Base-by-base conservation (phyloP, 2,329 filamentous ascomycete genomes). In the Plectosphaerella sp. region DNA sequence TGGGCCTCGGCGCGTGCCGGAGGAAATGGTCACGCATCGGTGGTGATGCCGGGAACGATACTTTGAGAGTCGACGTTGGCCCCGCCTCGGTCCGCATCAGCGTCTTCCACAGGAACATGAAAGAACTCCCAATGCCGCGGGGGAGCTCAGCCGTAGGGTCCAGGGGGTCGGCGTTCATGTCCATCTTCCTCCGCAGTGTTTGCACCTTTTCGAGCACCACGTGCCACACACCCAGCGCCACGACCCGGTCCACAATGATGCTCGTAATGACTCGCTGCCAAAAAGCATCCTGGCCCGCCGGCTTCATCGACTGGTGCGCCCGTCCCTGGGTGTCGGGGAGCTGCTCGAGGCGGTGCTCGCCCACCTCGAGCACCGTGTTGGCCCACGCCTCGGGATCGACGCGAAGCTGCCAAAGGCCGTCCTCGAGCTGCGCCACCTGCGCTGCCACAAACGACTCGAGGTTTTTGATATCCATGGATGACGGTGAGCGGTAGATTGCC, bases 351-450 rank as follows among this genome's bases (percentile, higher is more conserved):
- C 72, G 65, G 57, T 84, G 80, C 12, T 81, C 76, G 20, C 65
- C 68, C 25, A 60, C 58, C 1, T 79, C 74, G 9, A 60, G 55
- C 1, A 82, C 43, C 1, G 63, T 51, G 2, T 77, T 67, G 4
- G 69, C 63, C 55, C 84, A 85, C 62, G 83, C 84, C 1, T 64
- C 64, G 0, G 82, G 81, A 59, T 86, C 83, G 57, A 86, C 82
- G 8, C 81, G 72, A 3, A 86, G 64, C 0, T 71, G 59, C 73
- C 73, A 80, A 0, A 83, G 43, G 57, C 84, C 78, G 61, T 85
- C 80, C 51, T 80, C 73, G 1, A 73, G 72, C 4, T 69, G 68
- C 0, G 67, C 59, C 1, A 58, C 58, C 54, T 68, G 72, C 0
- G 76, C 75, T 2, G 59, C 61, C 1, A 81, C 64, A 4, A 84